These are phyloP conservation scores for Paecilomyces formosus DNA, from an alignment of 2,329 filamentous ascomycete species.

Conservation along the genomic window DNA sequence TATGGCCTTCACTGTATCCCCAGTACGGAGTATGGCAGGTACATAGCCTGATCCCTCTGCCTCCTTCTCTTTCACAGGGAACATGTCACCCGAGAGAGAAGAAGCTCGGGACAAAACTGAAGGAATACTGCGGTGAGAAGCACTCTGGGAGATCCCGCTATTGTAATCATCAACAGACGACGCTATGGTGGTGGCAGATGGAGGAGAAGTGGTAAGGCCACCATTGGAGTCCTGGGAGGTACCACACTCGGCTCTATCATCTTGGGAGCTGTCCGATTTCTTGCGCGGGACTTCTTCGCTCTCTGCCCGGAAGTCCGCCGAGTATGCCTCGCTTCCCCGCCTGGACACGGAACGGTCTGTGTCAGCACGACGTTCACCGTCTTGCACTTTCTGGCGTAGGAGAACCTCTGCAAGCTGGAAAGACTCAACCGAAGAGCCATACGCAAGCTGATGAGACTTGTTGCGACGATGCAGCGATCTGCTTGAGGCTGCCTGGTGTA, in stretches of 20 bases:
- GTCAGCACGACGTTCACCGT: constrained; percentile 14
- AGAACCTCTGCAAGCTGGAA: constrained; percentile 29
- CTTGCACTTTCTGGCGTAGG: constrained; percentile 22
- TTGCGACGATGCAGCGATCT: constrained; percentile 25
- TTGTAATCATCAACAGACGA: constrained; percentile 39
- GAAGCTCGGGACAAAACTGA: constrained; percentile 39
- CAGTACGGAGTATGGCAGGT: constrained; percentile 33
- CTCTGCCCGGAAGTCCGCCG: constrained; percentile 10
- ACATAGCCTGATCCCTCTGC: constrained; percentile 17
- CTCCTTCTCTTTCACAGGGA: constrained; percentile 19
- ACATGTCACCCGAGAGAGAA: constrained; percentile 35
- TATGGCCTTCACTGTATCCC: constrained; percentile 33
- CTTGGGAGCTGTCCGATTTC: constrained; percentile 1
- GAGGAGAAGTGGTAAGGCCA: constrained; percentile 27
- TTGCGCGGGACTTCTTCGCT: neutral
- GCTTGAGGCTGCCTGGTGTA: constrained; percentile 6
- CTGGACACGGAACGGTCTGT: constrained; percentile 8
- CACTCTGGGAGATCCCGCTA: constrained; percentile 41
- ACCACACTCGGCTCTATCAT: constrained; percentile 2
- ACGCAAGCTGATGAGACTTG: constrained; percentile 27
- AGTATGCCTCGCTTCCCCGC: constrained; percentile 17
- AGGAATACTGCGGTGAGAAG: constrained; percentile 41
- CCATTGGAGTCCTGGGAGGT: constrained; percentile 12
- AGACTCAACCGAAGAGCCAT: constrained; percentile 23
- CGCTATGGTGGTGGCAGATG: constrained; percentile 39